Conservation (phyloP, 148 eudicot genomes). For the Camellia sinensis region DNA sequence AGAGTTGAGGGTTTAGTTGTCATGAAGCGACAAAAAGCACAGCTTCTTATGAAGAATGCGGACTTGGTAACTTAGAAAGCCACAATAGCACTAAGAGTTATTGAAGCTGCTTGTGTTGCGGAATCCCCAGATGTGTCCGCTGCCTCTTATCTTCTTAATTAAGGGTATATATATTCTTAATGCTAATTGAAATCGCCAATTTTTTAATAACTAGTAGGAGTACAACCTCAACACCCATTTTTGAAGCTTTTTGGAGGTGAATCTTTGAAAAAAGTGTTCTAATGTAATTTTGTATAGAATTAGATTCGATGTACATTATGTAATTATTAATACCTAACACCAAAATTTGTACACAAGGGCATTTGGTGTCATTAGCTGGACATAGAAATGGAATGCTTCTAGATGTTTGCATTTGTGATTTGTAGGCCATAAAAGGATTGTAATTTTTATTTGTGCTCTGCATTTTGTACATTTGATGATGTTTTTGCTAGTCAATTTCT, state of each 20-base stretch:
- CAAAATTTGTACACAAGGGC: not conserved
- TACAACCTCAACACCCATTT: slow-evolving; percentile 31
- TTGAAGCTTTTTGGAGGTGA: slow-evolving; percentile 26
- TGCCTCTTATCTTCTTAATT: slow-evolving; percentile 32
- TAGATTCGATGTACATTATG: slow-evolving; percentile 51
- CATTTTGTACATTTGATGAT: too few species aligned
- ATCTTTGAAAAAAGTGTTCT: slow-evolving; percentile 38
- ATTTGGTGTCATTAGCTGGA: not conserved
- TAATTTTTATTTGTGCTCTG: too few species aligned
- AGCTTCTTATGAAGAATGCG: slow-evolving; percentile 72
- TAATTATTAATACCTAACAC: slow-evolving; percentile 23
- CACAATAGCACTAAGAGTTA: slow-evolving; percentile 70
- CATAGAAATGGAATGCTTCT: too few species aligned
- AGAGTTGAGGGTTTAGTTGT: slow-evolving; percentile 50
- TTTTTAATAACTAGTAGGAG: slow-evolving; percentile 12
- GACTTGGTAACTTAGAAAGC: slow-evolving; percentile 79
- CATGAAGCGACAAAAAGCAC: slow-evolving; percentile 70
- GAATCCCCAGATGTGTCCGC: slow-evolving; percentile 28
- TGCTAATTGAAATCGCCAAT: slow-evolving; percentile 23
- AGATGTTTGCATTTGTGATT: too few species aligned
- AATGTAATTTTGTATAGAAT: slow-evolving; percentile 45
- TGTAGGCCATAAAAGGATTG: too few species aligned
- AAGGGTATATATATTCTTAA: slow-evolving; percentile 14
- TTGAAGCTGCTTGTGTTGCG: slow-evolving; percentile 50
- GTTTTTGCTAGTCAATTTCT: too few species aligned